Evolutionary conservation across 2,329 filamentous ascomycete species (phyloP).

Genomic region (Clonostachys rhizophaga): DNA sequence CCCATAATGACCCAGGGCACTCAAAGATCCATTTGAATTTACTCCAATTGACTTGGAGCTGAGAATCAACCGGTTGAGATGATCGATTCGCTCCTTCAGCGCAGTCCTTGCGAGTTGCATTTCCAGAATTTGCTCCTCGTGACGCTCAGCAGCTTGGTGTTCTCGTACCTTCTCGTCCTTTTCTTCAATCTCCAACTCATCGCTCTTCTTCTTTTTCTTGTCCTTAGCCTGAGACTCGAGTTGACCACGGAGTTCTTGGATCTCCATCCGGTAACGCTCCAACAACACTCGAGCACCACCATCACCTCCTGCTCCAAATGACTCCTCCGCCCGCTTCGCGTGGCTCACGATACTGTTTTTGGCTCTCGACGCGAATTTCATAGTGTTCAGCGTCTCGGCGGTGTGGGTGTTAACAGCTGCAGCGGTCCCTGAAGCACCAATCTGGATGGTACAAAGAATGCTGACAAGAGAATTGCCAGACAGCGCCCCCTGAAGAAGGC

Average conservation of each 20-base stretch:
- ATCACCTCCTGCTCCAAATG: slow-evolving; percentile 74
- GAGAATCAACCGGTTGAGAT: slow-evolving; percentile 89
- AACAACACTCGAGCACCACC: slow-evolving; percentile 81
- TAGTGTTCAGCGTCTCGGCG: slow-evolving; percentile 85
- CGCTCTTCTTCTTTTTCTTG: slow-evolving; percentile 53
- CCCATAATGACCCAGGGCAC: slow-evolving; percentile 58
- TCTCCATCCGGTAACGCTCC: slow-evolving; percentile 92
- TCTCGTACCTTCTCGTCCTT: slow-evolving; percentile 67
- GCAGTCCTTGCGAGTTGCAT: slow-evolving; percentile 97
- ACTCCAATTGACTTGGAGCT: slow-evolving; percentile 95
- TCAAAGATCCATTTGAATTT: slow-evolving; percentile 71
- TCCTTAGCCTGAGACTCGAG: slow-evolving; percentile 77
- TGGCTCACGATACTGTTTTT: slow-evolving; percentile 98
- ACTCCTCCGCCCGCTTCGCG: slow-evolving; percentile 91
- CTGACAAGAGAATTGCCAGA: slow-evolving; percentile 94
- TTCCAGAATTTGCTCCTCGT: slow-evolving; percentile 96
- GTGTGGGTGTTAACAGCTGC: slow-evolving; percentile 72
- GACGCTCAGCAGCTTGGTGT: slow-evolving; percentile 76
- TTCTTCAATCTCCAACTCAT: slow-evolving; percentile 43
- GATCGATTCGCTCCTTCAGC: slow-evolving; percentile 94
- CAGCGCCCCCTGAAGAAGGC: slow-evolving; percentile 84
- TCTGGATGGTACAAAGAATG: slow-evolving; percentile 94
- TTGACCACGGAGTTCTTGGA: slow-evolving; percentile 73
- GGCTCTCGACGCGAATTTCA: slow-evolving; percentile 93
- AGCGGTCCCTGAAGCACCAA: slow-evolving; percentile 69